These are phyloP conservation scores for Cyclanthera cordifolia DNA, from an alignment of 306 rosid genomes.

Conservation along the genomic window DNA sequence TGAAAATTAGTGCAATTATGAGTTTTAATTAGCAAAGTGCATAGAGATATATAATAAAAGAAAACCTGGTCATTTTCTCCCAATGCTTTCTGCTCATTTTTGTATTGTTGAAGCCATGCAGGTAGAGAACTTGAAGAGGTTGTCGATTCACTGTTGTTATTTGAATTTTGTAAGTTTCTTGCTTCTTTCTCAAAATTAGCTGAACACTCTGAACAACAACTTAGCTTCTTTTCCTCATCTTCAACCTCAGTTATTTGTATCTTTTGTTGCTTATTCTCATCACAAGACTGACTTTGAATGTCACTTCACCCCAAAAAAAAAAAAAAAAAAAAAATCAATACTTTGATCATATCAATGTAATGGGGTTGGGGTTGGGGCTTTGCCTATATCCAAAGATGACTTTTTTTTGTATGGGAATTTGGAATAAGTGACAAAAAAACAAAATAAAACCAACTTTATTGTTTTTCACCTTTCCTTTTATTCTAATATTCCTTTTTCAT, in stretches of 20 bases:
- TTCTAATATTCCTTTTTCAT: slow-evolving; percentile 9
- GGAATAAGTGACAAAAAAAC: slow-evolving; percentile 14
- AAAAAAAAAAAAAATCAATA: neutral
- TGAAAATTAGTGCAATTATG: slow-evolving; percentile 15
- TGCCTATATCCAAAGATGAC: slow-evolving; percentile 12
- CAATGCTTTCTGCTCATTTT: slow-evolving; percentile 41
- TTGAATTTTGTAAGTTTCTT: slow-evolving; percentile 38
- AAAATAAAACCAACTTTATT: neutral
- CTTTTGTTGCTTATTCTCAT: slow-evolving; percentile 29
- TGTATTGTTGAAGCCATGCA: slow-evolving; percentile 98
- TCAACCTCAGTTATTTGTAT: slow-evolving; percentile 20
- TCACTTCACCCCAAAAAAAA: slow-evolving; percentile 46
- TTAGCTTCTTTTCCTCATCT: slow-evolving; percentile 22
- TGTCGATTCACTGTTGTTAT: slow-evolving; percentile 45
- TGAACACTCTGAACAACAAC: slow-evolving; percentile 42
- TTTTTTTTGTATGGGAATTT: slow-evolving; percentile 1
- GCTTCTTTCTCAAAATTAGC: slow-evolving; percentile 44
- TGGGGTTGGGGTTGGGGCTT: slow-evolving; percentile 5
- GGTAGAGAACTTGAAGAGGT: slow-evolving; percentile 52
- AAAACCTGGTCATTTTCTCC: slow-evolving; percentile 51
- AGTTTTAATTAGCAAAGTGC: slow-evolving; percentile 9
- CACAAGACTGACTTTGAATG: slow-evolving; percentile 34
- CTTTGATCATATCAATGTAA: neutral
- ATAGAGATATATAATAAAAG: slow-evolving; percentile 2
- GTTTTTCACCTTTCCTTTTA: slow-evolving; percentile 17